Evolutionary conservation across 257 asterid species (phyloP).

Genomic region (Perilla frutescens): DNA sequence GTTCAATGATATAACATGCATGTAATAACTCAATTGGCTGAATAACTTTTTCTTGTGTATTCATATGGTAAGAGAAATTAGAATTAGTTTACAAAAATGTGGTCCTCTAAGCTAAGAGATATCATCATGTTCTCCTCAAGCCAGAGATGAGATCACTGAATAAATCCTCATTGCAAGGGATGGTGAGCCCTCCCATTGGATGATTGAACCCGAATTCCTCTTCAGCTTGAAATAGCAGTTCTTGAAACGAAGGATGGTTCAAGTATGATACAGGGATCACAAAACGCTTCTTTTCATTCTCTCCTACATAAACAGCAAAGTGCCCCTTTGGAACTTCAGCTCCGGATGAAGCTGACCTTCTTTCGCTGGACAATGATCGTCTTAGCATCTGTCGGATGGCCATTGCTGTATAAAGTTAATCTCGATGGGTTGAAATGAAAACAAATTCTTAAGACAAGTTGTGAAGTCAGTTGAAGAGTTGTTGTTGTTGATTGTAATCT

Average conservation of each 20-base stretch:
- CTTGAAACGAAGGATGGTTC: conserved; percentile 46
- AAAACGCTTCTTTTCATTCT: conserved; percentile 19
- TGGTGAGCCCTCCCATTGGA: conserved; percentile 45
- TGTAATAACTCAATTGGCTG: background rate
- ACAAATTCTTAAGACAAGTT: background rate
- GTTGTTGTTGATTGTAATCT: background rate
- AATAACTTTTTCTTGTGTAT: conserved; percentile 24
- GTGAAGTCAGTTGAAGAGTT: too few relatives aligned
- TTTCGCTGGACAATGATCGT: conserved; percentile 6
- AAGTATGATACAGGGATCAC: conserved; percentile 28
- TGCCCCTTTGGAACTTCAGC: conserved; percentile 26
- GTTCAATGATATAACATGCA: too few relatives aligned
- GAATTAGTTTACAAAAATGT: conserved; percentile 1
- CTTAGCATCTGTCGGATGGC: conserved; percentile 20
- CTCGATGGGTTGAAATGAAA: background rate
- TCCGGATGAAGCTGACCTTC: background rate
- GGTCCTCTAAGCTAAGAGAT: background rate
- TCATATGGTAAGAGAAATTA: background rate
- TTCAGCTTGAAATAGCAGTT: conserved; percentile 33
- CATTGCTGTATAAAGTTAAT: background rate
- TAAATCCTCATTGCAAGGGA: conserved; percentile 27
- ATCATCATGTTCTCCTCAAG: conserved; percentile 15
- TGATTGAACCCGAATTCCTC: conserved; percentile 44
- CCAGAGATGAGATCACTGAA: conserved; percentile 13
- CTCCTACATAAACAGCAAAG: conserved; percentile 26